Evolutionary conservation across 208 protist genomes (phyloP).

Genomic region (Leishmania lainsoni): DNA sequence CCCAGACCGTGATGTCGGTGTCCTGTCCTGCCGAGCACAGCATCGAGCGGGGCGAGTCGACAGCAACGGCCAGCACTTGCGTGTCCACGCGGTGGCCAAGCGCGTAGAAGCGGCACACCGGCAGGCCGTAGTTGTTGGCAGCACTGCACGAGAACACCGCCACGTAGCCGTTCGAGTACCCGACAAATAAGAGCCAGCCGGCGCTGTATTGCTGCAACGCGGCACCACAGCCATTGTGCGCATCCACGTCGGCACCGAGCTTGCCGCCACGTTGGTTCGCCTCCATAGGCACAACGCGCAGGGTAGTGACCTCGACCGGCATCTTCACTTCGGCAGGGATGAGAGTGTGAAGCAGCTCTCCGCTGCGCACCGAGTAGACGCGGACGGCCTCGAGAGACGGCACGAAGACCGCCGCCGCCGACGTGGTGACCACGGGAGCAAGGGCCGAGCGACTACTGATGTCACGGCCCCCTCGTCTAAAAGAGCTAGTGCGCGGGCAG

Average conservation of each 20-base stretch:
- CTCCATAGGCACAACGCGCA: conserved; percentile 61
- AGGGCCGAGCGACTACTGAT: neutral
- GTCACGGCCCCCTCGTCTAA: conserved; percentile 7
- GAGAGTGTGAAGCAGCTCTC: conserved; percentile 68
- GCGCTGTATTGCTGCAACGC: neutral
- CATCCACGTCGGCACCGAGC: neutral
- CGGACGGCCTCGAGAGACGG: conserved; percentile 86
- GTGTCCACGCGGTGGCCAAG: conserved; percentile 85
- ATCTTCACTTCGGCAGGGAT: conserved; percentile 77
- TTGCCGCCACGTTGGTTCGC: neutral
- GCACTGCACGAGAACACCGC: conserved; percentile 73
- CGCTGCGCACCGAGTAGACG: conserved; percentile 81
- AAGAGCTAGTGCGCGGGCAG: neutral
- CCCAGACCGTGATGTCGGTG: conserved; percentile 99
- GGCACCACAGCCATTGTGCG: neutral
- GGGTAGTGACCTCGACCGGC: conserved; percentile 76
- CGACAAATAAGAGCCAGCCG: conserved; percentile 81
- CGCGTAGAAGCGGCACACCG: conserved; percentile 81
- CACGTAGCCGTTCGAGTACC: conserved; percentile 86
- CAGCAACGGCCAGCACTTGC: conserved; percentile 84
- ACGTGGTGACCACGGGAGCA: conserved; percentile 11
- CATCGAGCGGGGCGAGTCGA: conserved; percentile 46
- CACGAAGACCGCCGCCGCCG: conserved; percentile 64
- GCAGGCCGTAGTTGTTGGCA: conserved; percentile 82
- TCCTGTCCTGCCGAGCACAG: conserved; percentile 94